phyloP scores from a whole-genome alignment of 345 rosid genomes.

The Corchorus olitorius region DNA sequence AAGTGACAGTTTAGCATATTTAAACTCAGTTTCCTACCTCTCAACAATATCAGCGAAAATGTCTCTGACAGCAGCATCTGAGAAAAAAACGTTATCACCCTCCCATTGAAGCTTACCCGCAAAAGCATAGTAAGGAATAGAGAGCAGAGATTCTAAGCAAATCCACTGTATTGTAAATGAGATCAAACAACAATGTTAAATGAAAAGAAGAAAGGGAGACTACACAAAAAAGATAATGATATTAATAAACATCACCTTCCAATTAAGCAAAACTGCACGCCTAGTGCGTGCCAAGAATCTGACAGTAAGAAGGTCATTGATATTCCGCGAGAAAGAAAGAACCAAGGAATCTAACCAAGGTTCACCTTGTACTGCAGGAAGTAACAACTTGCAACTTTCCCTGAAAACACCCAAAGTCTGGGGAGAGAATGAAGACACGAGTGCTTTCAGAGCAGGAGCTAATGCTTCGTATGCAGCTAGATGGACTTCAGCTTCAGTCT shows the following conservation, averaged over 20 bases:
- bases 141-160: conserved; percentile 74
- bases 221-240: neutral
- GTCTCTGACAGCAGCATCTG: conserved; percentile 60
- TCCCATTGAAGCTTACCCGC: conserved; percentile 49
- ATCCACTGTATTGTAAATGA: conserved; percentile 60
- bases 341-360: conserved; percentile 62
- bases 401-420: conserved; percentile 46
- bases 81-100: conserved; percentile 50
- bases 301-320: conserved; percentile 70
- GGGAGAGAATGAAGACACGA: conserved; percentile 55
- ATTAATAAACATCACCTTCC: conserved; percentile 61
- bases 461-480: conserved; percentile 85
- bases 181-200: conserved; percentile 1
- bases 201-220: neutral
- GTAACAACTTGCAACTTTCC: conserved; percentile 40
- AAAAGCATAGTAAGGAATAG: conserved; percentile 50
- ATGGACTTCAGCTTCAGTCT: conserved; percentile 74
- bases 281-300: conserved; percentile 73
- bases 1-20: neutral
- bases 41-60: conserved; percentile 71
- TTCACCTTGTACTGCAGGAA: conserved; percentile 42
- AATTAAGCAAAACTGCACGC: conserved; percentile 74
- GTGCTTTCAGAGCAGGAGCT: conserved; percentile 52
- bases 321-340: conserved; percentile 65
- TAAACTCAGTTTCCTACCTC: conserved; percentile 50